Conservation (phyloP, 495 filamentous ascomycete genomes). For the Parathielavia appendiculata region DNA sequence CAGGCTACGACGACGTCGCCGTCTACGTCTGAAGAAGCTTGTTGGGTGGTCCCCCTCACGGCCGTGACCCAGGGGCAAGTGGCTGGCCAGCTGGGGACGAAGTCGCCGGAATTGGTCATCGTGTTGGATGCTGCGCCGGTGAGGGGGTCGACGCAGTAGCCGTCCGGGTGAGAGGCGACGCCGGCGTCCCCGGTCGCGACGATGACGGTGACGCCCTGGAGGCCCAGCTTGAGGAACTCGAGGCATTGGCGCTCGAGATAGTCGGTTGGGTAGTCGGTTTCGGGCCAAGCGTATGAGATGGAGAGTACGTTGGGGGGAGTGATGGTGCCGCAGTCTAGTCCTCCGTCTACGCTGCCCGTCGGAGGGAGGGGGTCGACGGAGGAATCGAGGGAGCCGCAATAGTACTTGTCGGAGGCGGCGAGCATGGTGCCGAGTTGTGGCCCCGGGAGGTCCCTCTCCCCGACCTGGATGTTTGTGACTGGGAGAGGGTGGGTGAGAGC, state of each 20-base stretch:
- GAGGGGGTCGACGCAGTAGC: too few species aligned
- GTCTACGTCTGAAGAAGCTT: too few species aligned
- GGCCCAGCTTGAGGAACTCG: too few species aligned
- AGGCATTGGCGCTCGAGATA: conserved; percentile 33
- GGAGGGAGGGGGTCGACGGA: conserved; percentile 41
- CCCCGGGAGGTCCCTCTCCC: conserved; percentile 43
- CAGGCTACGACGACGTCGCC: too few species aligned
- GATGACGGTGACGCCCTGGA: conserved; percentile 55
- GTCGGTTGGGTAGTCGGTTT: conserved; percentile 24
- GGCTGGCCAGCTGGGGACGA: conserved; percentile 22
- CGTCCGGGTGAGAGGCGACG: conserved; percentile 40
- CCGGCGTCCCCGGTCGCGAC: conserved; percentile 55
- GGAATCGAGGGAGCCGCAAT: conserved; percentile 45
- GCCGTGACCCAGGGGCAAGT: conserved; percentile 31
- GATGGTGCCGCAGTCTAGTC: conserved; percentile 48
- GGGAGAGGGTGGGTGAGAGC: conserved; percentile 50
- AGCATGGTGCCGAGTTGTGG: conserved; percentile 49
- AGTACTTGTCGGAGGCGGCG: conserved; percentile 52
- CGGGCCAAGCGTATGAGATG: conserved; percentile 30
- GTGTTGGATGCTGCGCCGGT: too few species aligned
- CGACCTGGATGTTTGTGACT: conserved; percentile 51
- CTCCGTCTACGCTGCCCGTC: conserved; percentile 27
- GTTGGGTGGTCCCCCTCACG: conserved; percentile 24
- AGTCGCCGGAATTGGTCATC: conserved; percentile 15
- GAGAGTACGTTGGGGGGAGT: conserved; percentile 34